Base-by-base conservation (phyloP, 805 yeast genomes). In the Clavispora vitiphila region DNA sequence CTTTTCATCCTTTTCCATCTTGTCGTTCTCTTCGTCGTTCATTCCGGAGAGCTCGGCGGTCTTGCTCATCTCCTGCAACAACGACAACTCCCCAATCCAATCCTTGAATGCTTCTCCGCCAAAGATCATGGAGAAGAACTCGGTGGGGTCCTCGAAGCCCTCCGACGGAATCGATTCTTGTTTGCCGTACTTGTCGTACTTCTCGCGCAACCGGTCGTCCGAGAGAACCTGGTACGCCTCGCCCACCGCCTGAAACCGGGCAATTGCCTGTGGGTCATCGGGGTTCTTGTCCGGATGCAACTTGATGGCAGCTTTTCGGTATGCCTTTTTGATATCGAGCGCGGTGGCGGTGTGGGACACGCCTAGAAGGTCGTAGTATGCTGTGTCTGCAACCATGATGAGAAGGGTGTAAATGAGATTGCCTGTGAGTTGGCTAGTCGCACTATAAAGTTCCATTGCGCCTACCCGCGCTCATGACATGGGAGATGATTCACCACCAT, bases 51-150 rank as follows among this genome's bases (percentile, higher is more conserved):
- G 58, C 43, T 69, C 74, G 2, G 74, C 74, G 7, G 70, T 57
- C 44, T 69, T 69, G 29, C 66, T 49, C 48, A 69, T 54, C 43
- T 69, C 74, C 50, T 62, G 69, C 30, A 69, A 46, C 40, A 69
- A 61, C 2, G 91, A 86, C 39, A 42, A 77, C 40, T 61, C 62
- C 16, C 64, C 65, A 22, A 58, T 61, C 65, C 64, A 83, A 37
- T 83, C 81, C 25, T 71, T 76, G 62, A 90, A 89, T 2, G 93
- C 95, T 42, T 85, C 95, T 37, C 96, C 96, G 35, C 96, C 96
- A 62, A 89, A 82, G 44, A 83, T 81, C 67, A 74, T 74, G 4
- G 82, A 71, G 58, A 82, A 83, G 52, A 81, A 80, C 55, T 82
- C 88, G 32, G 77, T 44, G 4, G 63, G 63, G 58, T 84, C 91